Percentiles rank a stretch among this genome's conserved stretches.
These are phyloP conservation scores for Rhizopogon parksii DNA, from an alignment of 1,284 basidiomycete genomes.

Conservation along the genomic window DNA sequence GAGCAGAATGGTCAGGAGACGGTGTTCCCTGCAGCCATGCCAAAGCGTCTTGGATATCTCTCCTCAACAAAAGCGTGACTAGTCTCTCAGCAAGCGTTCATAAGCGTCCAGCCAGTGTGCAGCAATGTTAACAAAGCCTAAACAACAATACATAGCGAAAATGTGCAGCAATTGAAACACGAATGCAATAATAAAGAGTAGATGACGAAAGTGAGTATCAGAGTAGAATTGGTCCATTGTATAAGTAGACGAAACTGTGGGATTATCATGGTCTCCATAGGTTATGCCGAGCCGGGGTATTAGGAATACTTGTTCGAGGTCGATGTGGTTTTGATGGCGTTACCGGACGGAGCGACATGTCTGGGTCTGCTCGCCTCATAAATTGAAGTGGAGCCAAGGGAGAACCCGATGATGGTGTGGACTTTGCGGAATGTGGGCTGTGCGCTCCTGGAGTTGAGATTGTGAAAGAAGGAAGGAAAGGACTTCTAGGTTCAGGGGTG, in stretches of 20 bases:
- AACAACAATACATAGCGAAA: slow-evolving; percentile 23
- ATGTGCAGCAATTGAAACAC: slow-evolving; percentile 21
- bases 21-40: no score
- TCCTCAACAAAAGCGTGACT: no score
- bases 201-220: slow-evolving; percentile 10
- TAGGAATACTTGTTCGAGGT: slow-evolving; percentile 28
- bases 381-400: slow-evolving; percentile 52
- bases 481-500: slow-evolving; percentile 60
- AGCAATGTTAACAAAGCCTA: slow-evolving; percentile 10
- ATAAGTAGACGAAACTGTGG: slow-evolving; percentile 10
- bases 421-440: slow-evolving; percentile 40
- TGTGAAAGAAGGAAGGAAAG: slow-evolving; percentile 41
- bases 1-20: no score
- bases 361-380: slow-evolving; percentile 44
- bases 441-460: slow-evolving; percentile 41
- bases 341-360: slow-evolving; percentile 34
- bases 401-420: slow-evolving; percentile 42
- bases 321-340: slow-evolving; percentile 37
- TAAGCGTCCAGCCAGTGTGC: neutral
- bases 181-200: slow-evolving; percentile 27
- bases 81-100: no score
- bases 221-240: slow-evolving; percentile 12
- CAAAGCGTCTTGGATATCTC: no score
- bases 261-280: slow-evolving; percentile 27
- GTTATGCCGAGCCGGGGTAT: slow-evolving; percentile 28